These are phyloP conservation scores for Sindora glabra DNA, from an alignment of 306 rosid genomes.

Conservation along the genomic window DNA sequence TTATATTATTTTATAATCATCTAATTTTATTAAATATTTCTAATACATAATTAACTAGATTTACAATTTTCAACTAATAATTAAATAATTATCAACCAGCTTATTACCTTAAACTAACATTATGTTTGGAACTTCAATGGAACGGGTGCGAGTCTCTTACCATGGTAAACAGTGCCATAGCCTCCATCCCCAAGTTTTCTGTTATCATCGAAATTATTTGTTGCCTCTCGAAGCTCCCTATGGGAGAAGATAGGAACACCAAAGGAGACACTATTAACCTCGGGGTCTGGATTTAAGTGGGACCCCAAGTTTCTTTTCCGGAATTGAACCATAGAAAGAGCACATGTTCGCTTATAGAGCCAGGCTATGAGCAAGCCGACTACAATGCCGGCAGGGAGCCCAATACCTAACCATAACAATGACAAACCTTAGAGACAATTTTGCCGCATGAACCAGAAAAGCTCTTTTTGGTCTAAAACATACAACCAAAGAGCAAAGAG, in stretches of 20 bases:
- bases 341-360: neutral
- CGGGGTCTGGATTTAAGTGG: conserved; percentile 14
- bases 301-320: conserved; percentile 20
- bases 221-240: conserved; percentile 29
- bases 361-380: neutral
- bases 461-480: no score
- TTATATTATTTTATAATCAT: no score
- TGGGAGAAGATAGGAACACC: conserved; percentile 29
- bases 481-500: no score
- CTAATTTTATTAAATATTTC: no score
- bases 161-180: conserved; percentile 38
- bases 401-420: neutral
- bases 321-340: neutral
- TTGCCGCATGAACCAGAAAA: no score
- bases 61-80: no score
- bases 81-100: no score
- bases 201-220: conserved; percentile 22
- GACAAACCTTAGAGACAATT: no score
- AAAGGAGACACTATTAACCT: conserved; percentile 12
- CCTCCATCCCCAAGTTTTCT: conserved; percentile 47
- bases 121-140: neutral
- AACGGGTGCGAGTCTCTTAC: conserved; percentile 12
- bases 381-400: neutral
- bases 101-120: no score
- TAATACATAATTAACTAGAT: no score